These are phyloP conservation scores for Trichoderma aggressivum DNA, from an alignment of 2,329 filamentous ascomycete genomes.

Conservation along the genomic window DNA sequence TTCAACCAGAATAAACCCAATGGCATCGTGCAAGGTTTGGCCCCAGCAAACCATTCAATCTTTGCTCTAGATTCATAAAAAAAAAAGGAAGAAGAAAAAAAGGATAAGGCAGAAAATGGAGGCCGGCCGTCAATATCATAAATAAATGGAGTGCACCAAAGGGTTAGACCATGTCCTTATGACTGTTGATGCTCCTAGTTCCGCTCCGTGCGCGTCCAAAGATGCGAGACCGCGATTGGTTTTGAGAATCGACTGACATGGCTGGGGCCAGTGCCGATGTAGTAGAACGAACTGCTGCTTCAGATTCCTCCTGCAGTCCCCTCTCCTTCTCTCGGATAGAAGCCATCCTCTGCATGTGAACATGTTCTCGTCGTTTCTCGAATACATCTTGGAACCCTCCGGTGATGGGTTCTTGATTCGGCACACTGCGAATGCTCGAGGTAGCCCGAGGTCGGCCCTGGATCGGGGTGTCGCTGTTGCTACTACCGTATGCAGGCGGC, in stretches of 20 bases:
- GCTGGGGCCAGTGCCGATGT: slow-evolving; percentile 29
- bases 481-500: slow-evolving; percentile 35
- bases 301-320: slow-evolving; percentile 28
- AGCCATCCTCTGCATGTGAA: slow-evolving; percentile 35
- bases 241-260: slow-evolving; percentile 23
- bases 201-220: slow-evolving; percentile 30
- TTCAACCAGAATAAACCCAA: not conserved
- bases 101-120: not conserved
- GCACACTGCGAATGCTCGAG: slow-evolving; percentile 21
- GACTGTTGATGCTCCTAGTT: slow-evolving; percentile 27
- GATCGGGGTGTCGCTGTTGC: slow-evolving; percentile 20
- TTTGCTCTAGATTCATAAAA: not conserved
- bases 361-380: slow-evolving; percentile 38
- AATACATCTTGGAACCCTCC: slow-evolving; percentile 47
- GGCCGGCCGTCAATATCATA: not conserved
- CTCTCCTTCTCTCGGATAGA: slow-evolving; percentile 39
- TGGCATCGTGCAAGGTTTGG: not conserved
- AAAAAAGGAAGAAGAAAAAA: not conserved
- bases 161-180: slow-evolving; percentile 28
- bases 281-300: slow-evolving; percentile 26
- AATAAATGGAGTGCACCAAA: not conserved
- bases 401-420: slow-evolving; percentile 32
- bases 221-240: slow-evolving; percentile 30
- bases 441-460: slow-evolving; percentile 19
- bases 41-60: slow-evolving; percentile 9